Evolutionary conservation across 176 grass and related monocot genomes (phyloP).

Genomic region (Musa acuminata): DNA sequence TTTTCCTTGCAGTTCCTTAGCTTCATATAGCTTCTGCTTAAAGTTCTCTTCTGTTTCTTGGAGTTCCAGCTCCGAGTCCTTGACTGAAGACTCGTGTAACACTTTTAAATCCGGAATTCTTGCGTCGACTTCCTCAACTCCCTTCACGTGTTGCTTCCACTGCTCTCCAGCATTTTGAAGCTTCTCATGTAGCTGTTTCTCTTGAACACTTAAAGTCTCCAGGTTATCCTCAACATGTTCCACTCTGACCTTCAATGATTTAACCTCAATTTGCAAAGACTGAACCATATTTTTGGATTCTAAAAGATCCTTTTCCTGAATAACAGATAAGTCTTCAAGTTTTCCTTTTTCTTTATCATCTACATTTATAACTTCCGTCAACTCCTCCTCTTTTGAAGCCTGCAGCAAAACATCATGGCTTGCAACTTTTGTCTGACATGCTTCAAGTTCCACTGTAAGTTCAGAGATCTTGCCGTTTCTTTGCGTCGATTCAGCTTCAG

Average conservation of each 20-base stretch:
- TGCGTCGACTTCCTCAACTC: not conserved
- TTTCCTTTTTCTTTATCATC: slow-evolving; percentile 58
- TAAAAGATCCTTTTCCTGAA: slow-evolving; percentile 33
- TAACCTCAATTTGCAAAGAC: slow-evolving; percentile 28
- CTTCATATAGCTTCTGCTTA: not conserved
- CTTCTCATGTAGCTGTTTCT: slow-evolving; percentile 41
- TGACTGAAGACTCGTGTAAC: not conserved
- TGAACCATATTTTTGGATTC: slow-evolving; percentile 44
- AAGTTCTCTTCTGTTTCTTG: not conserved
- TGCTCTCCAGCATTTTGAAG: slow-evolving; percentile 36
- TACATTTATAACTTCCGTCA: slow-evolving; percentile 37
- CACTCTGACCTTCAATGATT: slow-evolving; percentile 37
- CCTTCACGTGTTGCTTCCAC: not conserved
- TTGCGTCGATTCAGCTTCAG: slow-evolving; percentile 22
- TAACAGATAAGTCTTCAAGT: slow-evolving; percentile 40
- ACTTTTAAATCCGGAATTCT: not conserved
- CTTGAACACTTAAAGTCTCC: slow-evolving; percentile 40
- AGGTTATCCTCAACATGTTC: slow-evolving; percentile 44
- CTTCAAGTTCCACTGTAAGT: slow-evolving; percentile 42
- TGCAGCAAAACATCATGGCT: slow-evolving; percentile 31
- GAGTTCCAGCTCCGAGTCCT: not conserved
- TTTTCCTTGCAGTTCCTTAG: not conserved
- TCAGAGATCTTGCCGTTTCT: slow-evolving; percentile 28
- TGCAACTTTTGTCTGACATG: slow-evolving; percentile 50
- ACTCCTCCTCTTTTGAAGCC: slow-evolving; percentile 37